Percentiles rank a stretch among this genome's conserved stretches.
These are phyloP conservation scores for Aspergillus aculeatinus DNA, from an alignment of 2,329 filamentous ascomycete species.

Conservation along the genomic window DNA sequence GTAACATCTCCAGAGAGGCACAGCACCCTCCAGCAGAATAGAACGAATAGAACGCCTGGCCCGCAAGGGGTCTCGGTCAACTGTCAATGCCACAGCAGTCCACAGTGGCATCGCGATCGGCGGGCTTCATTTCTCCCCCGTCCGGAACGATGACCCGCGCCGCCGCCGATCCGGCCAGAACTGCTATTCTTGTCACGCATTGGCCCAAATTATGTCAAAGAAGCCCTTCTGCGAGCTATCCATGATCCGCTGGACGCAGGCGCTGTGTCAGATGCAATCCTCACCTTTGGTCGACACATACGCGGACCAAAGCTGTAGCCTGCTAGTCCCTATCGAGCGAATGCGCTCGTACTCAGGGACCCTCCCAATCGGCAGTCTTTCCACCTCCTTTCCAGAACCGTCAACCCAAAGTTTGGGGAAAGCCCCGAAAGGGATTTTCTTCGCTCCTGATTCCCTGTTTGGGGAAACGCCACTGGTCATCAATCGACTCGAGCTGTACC, in stretches of 20 bases:
- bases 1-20: too few species aligned
- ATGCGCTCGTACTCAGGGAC: neutral
- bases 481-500: neutral
- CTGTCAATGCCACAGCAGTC: neutral
- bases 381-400: neutral
- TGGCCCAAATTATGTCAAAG: neutral
- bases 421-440: neutral
- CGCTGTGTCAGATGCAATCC: neutral
- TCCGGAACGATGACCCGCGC: neutral
- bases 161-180: neutral
- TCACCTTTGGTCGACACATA: neutral
- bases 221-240: neutral
- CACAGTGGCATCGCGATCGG: neutral
- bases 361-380: neutral
- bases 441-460: neutral
- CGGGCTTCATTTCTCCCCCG: neutral
- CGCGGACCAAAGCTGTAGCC: neutral
- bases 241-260: neutral
- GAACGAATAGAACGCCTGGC: too few species aligned
- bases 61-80: neutral
- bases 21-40: neutral
- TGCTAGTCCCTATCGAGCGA: neutral
- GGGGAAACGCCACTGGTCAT: constrained; percentile 2
- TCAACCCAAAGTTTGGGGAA: neutral
- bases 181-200: constrained; percentile 2